A percentile compares a stretch with the other conserved stretches of the same genome.
phyloP scores from a whole-genome alignment of 2,329 filamentous ascomycete species.

The Nigrospora osmanthi region DNA sequence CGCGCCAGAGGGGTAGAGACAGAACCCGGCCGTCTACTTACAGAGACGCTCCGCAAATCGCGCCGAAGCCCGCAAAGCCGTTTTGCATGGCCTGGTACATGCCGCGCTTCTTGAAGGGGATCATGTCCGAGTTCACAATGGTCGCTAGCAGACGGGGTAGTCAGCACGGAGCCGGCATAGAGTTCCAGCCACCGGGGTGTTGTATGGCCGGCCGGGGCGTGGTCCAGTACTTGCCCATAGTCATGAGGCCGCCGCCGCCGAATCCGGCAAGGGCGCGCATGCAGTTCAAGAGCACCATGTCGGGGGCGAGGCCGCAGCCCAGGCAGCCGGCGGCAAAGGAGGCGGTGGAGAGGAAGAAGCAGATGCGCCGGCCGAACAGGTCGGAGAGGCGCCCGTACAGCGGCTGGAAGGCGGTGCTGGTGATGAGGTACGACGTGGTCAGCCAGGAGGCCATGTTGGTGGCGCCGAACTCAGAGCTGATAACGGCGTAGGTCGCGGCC shows the following conservation, averaged over 20 bases:
- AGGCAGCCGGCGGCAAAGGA: constrained; percentile 56
- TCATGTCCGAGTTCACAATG: constrained; percentile 58
- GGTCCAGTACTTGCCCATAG: constrained; percentile 46
- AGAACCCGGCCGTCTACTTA: too few species aligned
- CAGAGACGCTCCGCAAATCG: constrained; percentile 50
- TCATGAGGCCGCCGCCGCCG: constrained; percentile 61
- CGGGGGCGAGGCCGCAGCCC: constrained; percentile 54
- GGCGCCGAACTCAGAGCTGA: constrained; percentile 65
- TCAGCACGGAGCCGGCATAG: constrained; percentile 1
- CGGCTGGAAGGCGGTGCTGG: constrained; percentile 25
- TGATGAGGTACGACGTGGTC: constrained; percentile 65
- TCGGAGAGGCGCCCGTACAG: constrained; percentile 7
- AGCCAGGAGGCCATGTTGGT: constrained; percentile 70
- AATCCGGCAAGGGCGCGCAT: constrained; percentile 62
- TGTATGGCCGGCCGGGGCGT: too few species aligned
- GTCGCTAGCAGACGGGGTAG: constrained; percentile 24
- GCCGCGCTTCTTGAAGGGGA: constrained; percentile 44
- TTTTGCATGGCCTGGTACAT: constrained; percentile 58
- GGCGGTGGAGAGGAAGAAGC: constrained; percentile 57
- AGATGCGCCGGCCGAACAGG: constrained; percentile 51
- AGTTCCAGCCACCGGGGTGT: too few species aligned
- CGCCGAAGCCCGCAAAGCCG: constrained; percentile 52
- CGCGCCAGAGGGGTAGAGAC: too few species aligned
- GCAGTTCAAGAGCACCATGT: constrained; percentile 52
- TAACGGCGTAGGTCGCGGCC: constrained; percentile 65